Percentiles rank a stretch among this genome's conserved stretches.
Conservation (phyloP, 352 stramenopile genomes). For the Blastocystis sp. region DNA sequence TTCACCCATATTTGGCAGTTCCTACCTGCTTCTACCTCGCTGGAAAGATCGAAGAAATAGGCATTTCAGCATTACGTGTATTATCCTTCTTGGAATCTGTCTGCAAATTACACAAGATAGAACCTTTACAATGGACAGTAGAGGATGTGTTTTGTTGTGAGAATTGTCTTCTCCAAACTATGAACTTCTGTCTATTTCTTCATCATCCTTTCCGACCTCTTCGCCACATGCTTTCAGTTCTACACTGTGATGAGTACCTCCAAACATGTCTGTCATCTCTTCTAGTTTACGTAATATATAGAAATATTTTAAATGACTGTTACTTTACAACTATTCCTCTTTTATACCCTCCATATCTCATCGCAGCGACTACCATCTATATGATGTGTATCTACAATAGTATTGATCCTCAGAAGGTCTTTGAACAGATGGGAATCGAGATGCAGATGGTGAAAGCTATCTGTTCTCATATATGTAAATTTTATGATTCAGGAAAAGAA, state of each 20-base stretch:
- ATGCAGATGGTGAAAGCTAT: not conserved
- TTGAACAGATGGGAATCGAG: slow-evolving; percentile 6
- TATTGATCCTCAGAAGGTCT: slow-evolving; percentile 21
- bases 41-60: slow-evolving; percentile 50
- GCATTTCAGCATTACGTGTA: not conserved
- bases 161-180: not conserved
- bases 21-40: slow-evolving; percentile 55
- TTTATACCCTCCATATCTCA: slow-evolving; percentile 11
- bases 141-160: slow-evolving; percentile 33
- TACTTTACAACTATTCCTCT: slow-evolving; percentile 51
- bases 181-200: slow-evolving; percentile 50
- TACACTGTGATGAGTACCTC: slow-evolving; percentile 27
- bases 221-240: not conserved
- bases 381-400: slow-evolving; percentile 62
- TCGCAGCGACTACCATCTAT: slow-evolving; percentile 27
- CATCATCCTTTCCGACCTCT: slow-evolving; percentile 14
- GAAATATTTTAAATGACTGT: slow-evolving; percentile 56
- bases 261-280: not conserved
- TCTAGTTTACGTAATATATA: not conserved
- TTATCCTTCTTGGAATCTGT: slow-evolving; percentile 15
- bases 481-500: slow-evolving; percentile 29
- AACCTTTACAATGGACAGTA: slow-evolving; percentile 22
- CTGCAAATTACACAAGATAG: slow-evolving; percentile 35
- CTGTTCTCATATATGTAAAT: slow-evolving; percentile 8
- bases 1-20: slow-evolving; percentile 60